Conservation (phyloP, 352 stramenopile genomes). For the Phytophthora pinifolia region DNA sequence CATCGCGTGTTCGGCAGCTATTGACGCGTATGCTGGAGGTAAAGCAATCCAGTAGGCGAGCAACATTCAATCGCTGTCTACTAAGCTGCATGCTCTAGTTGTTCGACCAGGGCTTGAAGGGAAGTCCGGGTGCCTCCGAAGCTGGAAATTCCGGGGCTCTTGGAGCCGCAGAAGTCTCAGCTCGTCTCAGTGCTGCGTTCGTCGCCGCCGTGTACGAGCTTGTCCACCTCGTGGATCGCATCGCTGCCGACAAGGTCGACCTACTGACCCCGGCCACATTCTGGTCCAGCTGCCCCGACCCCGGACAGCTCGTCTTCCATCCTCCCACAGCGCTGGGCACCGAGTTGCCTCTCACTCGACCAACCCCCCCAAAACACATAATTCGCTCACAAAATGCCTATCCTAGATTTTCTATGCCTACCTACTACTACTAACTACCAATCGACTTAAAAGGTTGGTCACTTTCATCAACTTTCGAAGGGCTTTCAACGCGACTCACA, state of each 20-base stretch:
- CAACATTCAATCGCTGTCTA: neutral
- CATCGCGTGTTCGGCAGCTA: constrained; percentile 16
- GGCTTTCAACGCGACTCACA: no score
- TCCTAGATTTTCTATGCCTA: constrained; percentile 37
- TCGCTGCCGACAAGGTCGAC: neutral
- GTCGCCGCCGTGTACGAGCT: constrained; percentile 48
- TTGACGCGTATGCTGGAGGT: constrained; percentile 23
- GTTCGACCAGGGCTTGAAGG: constrained; percentile 11
- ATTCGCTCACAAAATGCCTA: constrained; percentile 37
- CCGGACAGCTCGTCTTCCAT: neutral
- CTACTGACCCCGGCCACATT: constrained; percentile 10
- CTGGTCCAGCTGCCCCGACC: constrained; percentile 9
- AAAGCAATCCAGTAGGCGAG: neutral
- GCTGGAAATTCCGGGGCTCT: constrained; percentile 12
- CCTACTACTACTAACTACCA: constrained; percentile 20
- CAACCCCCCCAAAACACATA: constrained; percentile 22
- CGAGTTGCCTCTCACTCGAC: constrained; percentile 20
- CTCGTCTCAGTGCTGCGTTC: constrained; percentile 36
- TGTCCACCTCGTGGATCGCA: constrained; percentile 27
- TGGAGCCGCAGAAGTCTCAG: constrained; percentile 18
- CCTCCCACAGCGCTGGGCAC: constrained; percentile 13
- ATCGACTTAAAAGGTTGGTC: no score
- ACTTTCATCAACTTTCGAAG: no score
- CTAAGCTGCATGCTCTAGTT: constrained; percentile 10
- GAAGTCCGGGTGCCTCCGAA: neutral